These are phyloP conservation scores for Cadophora gregata DNA, from an alignment of 2,329 filamentous ascomycete species.

Conservation along the genomic window DNA sequence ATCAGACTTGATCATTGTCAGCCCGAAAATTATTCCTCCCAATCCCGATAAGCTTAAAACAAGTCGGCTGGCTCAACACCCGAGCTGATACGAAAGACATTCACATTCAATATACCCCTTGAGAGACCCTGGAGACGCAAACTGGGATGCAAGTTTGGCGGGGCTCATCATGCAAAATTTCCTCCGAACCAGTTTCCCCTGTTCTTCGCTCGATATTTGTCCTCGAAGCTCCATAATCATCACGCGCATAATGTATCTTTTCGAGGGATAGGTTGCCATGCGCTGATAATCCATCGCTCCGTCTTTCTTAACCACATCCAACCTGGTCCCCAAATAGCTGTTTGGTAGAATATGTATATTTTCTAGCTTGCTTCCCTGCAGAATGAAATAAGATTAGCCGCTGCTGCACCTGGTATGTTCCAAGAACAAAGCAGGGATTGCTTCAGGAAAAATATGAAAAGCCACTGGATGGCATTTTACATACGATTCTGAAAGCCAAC, in stretches of 20 bases:
- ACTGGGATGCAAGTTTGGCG: neutral
- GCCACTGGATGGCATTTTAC: neutral
- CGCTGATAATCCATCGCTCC: neutral
- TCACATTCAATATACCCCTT: neutral
- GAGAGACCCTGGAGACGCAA: neutral
- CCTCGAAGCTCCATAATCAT: neutral
- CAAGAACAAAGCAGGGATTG: neutral
- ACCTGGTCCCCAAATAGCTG: neutral
- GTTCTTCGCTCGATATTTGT: neutral
- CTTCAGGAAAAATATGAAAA: neutral
- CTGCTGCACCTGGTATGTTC: neutral
- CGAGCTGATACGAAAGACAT: neutral
- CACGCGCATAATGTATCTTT: neutral
- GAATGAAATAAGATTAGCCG: neutral
- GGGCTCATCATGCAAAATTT: neutral
- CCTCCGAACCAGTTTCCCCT: neutral
- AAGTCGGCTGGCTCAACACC: neutral
- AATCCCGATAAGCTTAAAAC: neutral
- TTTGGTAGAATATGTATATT: neutral
- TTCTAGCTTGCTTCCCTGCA: neutral
- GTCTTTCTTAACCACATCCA: neutral
- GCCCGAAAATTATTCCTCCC: neutral
- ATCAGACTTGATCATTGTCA: no score
- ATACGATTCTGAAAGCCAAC: neutral
- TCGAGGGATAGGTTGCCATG: neutral